Percentiles rank a stretch among this genome's conserved stretches.
These are phyloP conservation scores for Candida pseudofarinosa DNA, from an alignment of 805 yeast genomes.

Conservation along the genomic window DNA sequence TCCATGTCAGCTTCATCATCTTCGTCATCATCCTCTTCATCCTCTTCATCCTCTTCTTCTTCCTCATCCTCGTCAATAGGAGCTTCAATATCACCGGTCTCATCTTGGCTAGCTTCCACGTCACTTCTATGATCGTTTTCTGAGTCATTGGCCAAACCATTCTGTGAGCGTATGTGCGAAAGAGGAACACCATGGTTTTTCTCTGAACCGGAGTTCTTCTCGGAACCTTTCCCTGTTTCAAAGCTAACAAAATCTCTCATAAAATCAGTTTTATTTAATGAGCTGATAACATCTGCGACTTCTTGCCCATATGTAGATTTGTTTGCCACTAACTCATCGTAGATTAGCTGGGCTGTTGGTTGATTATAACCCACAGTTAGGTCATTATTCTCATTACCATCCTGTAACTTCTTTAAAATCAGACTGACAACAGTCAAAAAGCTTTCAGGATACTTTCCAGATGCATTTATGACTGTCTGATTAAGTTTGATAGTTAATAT, in stretches of 20 bases:
- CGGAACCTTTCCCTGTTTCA: slow-evolving; percentile 10
- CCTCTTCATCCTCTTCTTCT: slow-evolving; percentile 8
- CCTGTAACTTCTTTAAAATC: slow-evolving; percentile 4
- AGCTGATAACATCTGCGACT: slow-evolving; percentile 14
- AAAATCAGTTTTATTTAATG: slow-evolving; percentile 22
- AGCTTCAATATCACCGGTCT: slow-evolving; percentile 4
- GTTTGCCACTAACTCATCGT: slow-evolving; percentile 17
- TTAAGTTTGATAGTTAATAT: slow-evolving; percentile 21
- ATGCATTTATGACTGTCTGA: slow-evolving; percentile 12
- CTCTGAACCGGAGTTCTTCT: slow-evolving; percentile 5
- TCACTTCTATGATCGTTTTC: slow-evolving; percentile 12
- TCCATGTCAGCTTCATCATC: not conserved
- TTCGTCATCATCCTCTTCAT: slow-evolving; percentile 3
- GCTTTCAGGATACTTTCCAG: slow-evolving; percentile 8
- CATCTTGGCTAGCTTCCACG: slow-evolving; percentile 11
- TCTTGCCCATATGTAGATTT: slow-evolving; percentile 14
- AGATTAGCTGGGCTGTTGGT: slow-evolving; percentile 20
- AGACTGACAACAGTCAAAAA: slow-evolving; percentile 5
- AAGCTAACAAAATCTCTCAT: slow-evolving; percentile 26
- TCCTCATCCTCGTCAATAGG: slow-evolving; percentile 3
- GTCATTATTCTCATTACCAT: slow-evolving; percentile 1
- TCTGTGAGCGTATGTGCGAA: not conserved
- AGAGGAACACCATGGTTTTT: not conserved
- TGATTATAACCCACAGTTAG: slow-evolving; percentile 13
- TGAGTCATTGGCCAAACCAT: not conserved